Conservation (phyloP, 2,329 filamentous ascomycete genomes). For the Epichloe aotearoae region DNA sequence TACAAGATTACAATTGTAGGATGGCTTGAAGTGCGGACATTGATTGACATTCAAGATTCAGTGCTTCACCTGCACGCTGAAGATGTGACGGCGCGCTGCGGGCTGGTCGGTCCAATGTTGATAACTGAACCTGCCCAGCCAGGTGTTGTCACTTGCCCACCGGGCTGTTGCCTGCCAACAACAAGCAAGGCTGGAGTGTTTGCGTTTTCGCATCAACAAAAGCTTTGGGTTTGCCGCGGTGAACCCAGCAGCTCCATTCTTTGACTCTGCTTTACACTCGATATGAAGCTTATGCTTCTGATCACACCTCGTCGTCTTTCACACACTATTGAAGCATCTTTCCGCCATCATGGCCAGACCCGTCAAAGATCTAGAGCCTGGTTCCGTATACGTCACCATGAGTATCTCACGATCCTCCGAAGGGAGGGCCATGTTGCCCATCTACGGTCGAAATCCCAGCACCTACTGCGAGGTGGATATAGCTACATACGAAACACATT, state of each 20-base stretch:
- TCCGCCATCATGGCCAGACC: not conserved
- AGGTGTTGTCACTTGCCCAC: no score
- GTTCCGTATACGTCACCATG: conserved; percentile 6
- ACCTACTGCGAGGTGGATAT: conserved; percentile 7
- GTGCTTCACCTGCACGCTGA: not conserved
- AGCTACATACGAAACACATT: conserved; percentile 10
- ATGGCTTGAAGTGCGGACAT: not conserved
- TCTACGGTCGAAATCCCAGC: not conserved
- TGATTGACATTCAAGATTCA: not conserved
- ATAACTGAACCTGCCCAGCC: no score
- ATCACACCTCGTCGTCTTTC: not conserved
- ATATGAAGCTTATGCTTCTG: not conserved
- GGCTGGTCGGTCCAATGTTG: no score
- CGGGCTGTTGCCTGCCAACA: not conserved
- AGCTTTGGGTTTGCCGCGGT: no score
- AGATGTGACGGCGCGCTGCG: not conserved
- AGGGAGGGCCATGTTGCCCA: not conserved
- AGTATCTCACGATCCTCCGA: not conserved
- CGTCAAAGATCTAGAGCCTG: conserved; percentile 3
- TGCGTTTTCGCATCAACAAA: no score
- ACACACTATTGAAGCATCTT: not conserved
- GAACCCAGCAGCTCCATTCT: no score
- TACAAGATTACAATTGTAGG: not conserved
- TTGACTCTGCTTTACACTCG: no score
- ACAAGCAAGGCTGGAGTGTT: no score